Base-by-base conservation (phyloP, 73 alveolate species). In the Paramecium sexaurelia region DNA sequence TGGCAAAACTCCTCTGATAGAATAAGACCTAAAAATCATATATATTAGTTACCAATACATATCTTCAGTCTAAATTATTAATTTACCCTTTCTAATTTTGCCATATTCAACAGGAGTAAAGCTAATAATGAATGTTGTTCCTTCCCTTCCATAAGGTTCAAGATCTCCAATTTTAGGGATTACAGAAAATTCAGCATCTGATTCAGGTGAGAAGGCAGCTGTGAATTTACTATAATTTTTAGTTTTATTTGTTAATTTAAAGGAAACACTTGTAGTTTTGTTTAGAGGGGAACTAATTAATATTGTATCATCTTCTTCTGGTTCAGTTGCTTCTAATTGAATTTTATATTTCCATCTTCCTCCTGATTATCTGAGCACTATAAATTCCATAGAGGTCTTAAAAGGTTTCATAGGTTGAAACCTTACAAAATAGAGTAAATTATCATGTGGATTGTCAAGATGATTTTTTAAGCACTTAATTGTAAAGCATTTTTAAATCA, bases 31-130 rank as follows among this genome's bases (percentile, higher is more conserved):
- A 40, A 35, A 39, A 10, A 20, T 39, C 1, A 5, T 22, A 11
- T 26, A 27, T 17, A 69, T 56, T 37, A 9, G 20, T 13, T 88
- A 88, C 99, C 99, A 98, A 92, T 96, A 95, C 97, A 98, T 98
- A 71, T 98, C 99, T 84, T 98, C 99, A 24, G 99, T 98, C 91
- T 98, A 97, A 84, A 98, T 97, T 55, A 97, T 94, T 20, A 98
- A 95, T 55, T 95, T 97, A 9, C 99, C 99, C 35, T 96, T 92
- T 89, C 98, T 96, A 19, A 98, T 97, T 92, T 97, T 97, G 2
- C 99, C 99, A 94, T 98, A 98, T 92, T 98, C 99, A 68, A 97
- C 94, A 39, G 99, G 99, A 17, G 99, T 95, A 92, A 97, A 98
- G 32, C 99, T 93, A 37, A 98, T 96, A 5, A 98, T 95, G 92